These are phyloP conservation scores for Sordariomycetes sp. DNA, from an alignment of 2,329 filamentous ascomycete genomes.

Conservation along the genomic window DNA sequence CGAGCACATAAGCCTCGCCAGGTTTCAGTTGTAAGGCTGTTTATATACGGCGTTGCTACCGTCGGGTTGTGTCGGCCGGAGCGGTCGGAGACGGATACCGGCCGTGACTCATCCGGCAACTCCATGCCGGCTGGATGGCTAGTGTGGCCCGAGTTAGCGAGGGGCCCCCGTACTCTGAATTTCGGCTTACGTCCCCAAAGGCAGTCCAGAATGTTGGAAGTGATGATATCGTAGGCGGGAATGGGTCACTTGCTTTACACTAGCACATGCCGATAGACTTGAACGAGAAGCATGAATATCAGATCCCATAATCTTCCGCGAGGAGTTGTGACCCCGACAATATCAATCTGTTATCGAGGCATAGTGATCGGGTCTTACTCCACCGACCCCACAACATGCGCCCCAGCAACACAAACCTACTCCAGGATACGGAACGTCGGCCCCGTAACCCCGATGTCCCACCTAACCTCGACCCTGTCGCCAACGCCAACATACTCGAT, in stretches of 20 bases:
- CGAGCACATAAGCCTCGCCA: too few relatives aligned
- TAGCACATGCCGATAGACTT: too few relatives aligned
- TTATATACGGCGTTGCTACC: background rate
- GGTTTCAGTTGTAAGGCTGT: background rate
- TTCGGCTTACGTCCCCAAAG: background rate
- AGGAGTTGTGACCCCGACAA: too few relatives aligned
- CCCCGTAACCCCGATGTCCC: constrained; percentile 5
- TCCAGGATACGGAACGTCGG: constrained; percentile 2
- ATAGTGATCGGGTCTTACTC: background rate
- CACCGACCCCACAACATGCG: background rate
- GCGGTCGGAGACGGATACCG: background rate
- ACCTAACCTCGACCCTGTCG: constrained; percentile 1
- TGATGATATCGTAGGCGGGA: too few relatives aligned
- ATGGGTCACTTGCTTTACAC: too few relatives aligned
- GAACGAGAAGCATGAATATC: too few relatives aligned
- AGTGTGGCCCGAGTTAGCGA: background rate
- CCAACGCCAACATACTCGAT: constrained; percentile 4
- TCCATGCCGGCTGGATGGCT: too few relatives aligned
- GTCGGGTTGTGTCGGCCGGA: background rate
- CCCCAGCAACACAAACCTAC: background rate
- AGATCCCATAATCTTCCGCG: too few relatives aligned
- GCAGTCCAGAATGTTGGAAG: too few relatives aligned
- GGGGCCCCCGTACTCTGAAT: background rate
- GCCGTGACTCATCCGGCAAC: background rate
- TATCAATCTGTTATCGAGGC: background rate